phyloP scores from a whole-genome alignment of 2,329 filamentous ascomycete genomes.

The Massarina eburnea region DNA sequence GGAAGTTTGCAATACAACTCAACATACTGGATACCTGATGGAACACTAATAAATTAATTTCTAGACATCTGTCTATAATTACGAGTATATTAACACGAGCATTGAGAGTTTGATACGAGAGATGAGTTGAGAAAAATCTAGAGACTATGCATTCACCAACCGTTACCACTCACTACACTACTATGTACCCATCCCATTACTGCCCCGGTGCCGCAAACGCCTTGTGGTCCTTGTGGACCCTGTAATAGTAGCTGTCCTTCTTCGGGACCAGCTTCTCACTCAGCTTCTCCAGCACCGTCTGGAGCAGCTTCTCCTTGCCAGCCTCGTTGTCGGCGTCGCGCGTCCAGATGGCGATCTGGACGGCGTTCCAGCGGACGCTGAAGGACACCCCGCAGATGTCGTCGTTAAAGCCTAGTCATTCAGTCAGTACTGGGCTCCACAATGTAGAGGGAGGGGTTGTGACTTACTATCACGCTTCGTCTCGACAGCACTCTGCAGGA shows the following conservation, averaged over 20 bases:
- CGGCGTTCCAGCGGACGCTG: slow-evolving; percentile 84
- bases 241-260: slow-evolving; percentile 72
- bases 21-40: too few relatives aligned
- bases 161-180: neutral
- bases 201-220: slow-evolving; percentile 58
- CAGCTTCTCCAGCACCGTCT: slow-evolving; percentile 72
- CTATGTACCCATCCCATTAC: neutral
- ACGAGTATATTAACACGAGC: too few relatives aligned
- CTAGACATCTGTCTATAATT: too few relatives aligned
- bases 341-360: slow-evolving; percentile 92
- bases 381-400: slow-evolving; percentile 85
- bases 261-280: slow-evolving; percentile 73
- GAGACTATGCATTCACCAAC: neutral
- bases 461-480: slow-evolving; percentile 59
- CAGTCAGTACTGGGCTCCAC: slow-evolving; percentile 2
- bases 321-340: slow-evolving; percentile 79
- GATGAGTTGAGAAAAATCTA: too few relatives aligned
- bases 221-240: slow-evolving; percentile 84
- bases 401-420: slow-evolving; percentile 60
- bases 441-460: slow-evolving; percentile 3
- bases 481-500: slow-evolving; percentile 72
- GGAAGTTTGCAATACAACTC: too few relatives aligned
- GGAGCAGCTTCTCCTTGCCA: slow-evolving; percentile 73
- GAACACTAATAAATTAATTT: too few relatives aligned
- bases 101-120: too few relatives aligned